phyloP scores from a whole-genome alignment of 2,329 filamentous ascomycete genomes.

The Elsinoe arachidis region DNA sequence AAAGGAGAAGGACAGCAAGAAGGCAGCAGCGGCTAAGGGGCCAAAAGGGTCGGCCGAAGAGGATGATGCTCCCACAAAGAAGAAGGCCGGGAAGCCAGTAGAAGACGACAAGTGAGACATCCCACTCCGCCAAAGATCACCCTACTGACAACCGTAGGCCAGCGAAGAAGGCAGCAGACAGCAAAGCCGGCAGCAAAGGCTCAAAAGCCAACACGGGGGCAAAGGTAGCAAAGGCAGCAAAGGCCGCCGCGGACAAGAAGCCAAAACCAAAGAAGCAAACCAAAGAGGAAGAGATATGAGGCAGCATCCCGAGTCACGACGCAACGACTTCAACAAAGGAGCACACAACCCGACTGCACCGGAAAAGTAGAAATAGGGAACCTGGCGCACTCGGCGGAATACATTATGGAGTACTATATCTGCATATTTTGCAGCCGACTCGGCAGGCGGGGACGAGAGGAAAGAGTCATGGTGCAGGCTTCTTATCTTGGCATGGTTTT shows the following conservation, averaged over 20 bases:
- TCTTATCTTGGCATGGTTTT: neutral
- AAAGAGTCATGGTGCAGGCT: neutral
- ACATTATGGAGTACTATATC: neutral
- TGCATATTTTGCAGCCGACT: neutral
- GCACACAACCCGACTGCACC: neutral
- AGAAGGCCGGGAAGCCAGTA: conserved; percentile 12
- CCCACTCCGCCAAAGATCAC: no score
- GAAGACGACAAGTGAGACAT: conserved; percentile 8
- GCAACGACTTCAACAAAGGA: conserved; percentile 1
- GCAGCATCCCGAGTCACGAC: neutral
- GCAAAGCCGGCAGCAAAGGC: conserved; percentile 10
- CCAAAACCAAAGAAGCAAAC: conserved; percentile 13
- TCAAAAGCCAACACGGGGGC: conserved; percentile 12
- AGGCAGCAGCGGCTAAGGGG: conserved; percentile 10
- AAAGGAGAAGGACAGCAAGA: conserved; percentile 19
- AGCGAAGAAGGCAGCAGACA: conserved; percentile 8
- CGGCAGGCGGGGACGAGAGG: neutral
- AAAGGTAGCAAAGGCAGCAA: conserved; percentile 1
- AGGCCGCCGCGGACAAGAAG: conserved; percentile 2
- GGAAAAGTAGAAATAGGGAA: neutral
- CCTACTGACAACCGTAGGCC: neutral
- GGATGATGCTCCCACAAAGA: conserved; percentile 12
- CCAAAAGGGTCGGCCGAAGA: conserved; percentile 15
- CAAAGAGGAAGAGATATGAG: conserved; percentile 11
- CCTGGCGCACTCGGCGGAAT: neutral